Evolutionary conservation across 139 green algal genomes (phyloP).

Genomic region (Deuterostichococcus epilithicus): DNA sequence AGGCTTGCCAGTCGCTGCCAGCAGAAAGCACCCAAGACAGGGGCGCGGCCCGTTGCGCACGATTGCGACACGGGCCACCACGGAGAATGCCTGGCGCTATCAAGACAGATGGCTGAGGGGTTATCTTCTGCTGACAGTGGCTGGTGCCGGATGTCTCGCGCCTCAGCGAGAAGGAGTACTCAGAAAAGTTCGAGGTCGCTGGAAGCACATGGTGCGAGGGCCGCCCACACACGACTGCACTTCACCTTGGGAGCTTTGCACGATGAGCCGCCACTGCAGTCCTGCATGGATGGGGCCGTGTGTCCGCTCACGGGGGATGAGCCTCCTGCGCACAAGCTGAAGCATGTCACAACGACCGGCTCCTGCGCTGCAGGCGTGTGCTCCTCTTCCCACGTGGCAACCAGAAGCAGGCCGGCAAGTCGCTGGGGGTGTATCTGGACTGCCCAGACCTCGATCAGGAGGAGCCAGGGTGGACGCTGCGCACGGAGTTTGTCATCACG

Average conservation of each 20-base stretch:
- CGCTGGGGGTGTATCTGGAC: constrained; percentile 72
- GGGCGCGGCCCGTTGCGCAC: too few relatives aligned
- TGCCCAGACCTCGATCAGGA: constrained; percentile 55
- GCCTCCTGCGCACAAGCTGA: background rate
- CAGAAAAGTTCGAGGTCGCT: constrained; percentile 67
- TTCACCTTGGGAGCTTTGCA: background rate
- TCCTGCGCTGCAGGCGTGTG: constrained; percentile 59
- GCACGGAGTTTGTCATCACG: constrained; percentile 73
- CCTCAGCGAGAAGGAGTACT: constrained; percentile 45
- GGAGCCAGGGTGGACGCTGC: constrained; percentile 50
- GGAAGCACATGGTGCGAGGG: constrained; percentile 69
- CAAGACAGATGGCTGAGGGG: too few relatives aligned
- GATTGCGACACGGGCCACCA: too few relatives aligned
- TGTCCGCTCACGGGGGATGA: background rate
- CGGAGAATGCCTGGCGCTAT: too few relatives aligned
- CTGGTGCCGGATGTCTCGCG: background rate
- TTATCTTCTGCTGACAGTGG: background rate
- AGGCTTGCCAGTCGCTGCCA: too few relatives aligned
- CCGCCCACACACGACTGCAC: background rate
- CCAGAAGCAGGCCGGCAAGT: constrained; percentile 9
- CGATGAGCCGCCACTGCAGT: background rate
- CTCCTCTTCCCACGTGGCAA: constrained; percentile 71
- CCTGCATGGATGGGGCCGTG: background rate
- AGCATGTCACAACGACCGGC: background rate
- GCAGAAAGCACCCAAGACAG: too few relatives aligned